A percentile compares a stretch with the other conserved stretches of the same genome.
Conservation (phyloP, 495 filamentous ascomycete genomes). For the Trichoderma erinaceum region DNA sequence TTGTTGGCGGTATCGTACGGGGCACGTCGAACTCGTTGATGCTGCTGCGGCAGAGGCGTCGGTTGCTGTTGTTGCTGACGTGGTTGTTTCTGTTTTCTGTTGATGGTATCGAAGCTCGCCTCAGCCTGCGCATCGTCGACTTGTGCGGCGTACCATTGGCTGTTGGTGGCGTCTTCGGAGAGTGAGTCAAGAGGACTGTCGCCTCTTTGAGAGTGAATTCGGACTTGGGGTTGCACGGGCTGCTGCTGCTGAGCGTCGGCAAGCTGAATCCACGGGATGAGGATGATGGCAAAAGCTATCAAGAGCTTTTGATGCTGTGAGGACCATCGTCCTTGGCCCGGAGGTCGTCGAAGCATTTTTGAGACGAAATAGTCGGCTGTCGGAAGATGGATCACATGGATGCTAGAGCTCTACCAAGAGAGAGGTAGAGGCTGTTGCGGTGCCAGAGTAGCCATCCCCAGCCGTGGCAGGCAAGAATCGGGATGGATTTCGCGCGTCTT, state of each 20-base stretch:
- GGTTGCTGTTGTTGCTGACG: constrained; percentile 20
- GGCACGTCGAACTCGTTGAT: neutral
- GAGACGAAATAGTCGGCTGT: constrained; percentile 28
- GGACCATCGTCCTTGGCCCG: constrained; percentile 43
- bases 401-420: constrained; percentile 3
- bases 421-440: constrained; percentile 6
- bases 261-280: constrained; percentile 47
- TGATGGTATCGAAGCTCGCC: constrained; percentile 22
- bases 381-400: constrained; percentile 21
- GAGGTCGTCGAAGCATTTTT: constrained; percentile 52
- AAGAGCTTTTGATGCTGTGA: constrained; percentile 40
- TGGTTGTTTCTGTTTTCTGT: constrained; percentile 20
- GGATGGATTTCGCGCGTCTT: neutral
- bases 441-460: constrained; percentile 9
- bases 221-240: constrained; percentile 30
- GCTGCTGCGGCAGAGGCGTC: constrained; percentile 5
- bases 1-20: constrained; percentile 9
- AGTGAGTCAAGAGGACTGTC: neutral
- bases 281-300: constrained; percentile 44
- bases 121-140: constrained; percentile 21
- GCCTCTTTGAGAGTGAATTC: constrained; percentile 23
- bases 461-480: neutral
- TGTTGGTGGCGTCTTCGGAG: constrained; percentile 17
- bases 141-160: constrained; percentile 23
- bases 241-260: constrained; percentile 58